phyloP scores from a whole-genome alignment of 2,329 filamentous ascomycete genomes.

The Colletotrichum kahawae region DNA sequence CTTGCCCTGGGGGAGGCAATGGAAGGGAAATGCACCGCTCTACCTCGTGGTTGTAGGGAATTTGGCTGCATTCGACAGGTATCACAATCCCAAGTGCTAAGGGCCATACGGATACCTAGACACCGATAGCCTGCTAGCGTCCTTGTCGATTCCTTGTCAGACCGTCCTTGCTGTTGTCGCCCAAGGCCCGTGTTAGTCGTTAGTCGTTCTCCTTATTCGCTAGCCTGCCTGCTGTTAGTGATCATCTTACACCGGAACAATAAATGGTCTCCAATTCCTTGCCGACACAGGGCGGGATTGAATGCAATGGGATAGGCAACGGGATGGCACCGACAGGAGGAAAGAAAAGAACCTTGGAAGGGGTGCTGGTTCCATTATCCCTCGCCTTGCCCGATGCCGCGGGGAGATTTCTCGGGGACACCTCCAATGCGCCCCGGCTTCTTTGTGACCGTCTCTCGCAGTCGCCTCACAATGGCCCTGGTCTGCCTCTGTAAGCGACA shows the following conservation, averaged over 20 bases:
- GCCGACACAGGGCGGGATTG: neutral
- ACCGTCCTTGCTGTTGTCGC: neutral
- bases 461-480: neutral
- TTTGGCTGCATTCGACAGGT: neutral
- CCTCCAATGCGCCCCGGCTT: neutral
- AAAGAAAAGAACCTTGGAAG: neutral
- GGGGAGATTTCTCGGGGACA: slow-evolving; percentile 15
- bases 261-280: neutral
- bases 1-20: neutral
- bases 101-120: neutral
- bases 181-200: neutral
- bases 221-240: neutral
- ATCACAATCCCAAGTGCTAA: neutral
- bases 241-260: neutral
- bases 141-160: neutral
- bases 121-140: neutral
- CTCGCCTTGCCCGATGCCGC: neutral
- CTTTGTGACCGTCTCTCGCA: neutral
- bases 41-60: slow-evolving; percentile 4
- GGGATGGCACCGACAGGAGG: neutral
- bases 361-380: neutral
- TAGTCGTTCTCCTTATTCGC: neutral
- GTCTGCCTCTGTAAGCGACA: neutral
- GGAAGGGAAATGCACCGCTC: neutral
- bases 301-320: neutral